phyloP scores from a whole-genome alignment of 2,329 filamentous ascomycete genomes.

The Venturiaceae sp. region DNA sequence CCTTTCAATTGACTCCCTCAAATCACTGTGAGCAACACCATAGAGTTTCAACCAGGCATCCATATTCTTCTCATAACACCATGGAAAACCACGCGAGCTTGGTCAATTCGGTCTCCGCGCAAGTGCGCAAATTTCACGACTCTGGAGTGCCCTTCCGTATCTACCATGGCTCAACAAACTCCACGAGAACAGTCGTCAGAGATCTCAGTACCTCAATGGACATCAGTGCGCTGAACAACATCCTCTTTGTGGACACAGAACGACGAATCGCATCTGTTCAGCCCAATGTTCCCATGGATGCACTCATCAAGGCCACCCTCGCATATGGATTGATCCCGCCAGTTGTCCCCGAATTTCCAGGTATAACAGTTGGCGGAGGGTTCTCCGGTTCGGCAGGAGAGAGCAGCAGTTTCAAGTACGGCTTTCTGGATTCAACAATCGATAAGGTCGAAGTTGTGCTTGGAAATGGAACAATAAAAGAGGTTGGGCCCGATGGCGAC shows the following conservation, averaged over 20 bases:
- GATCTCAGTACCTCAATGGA: conserved; percentile 49
- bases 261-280: conserved; percentile 52
- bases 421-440: conserved; percentile 55
- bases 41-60: too few species aligned
- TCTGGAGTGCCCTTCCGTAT: conserved; percentile 47
- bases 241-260: conserved; percentile 49
- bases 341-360: conserved; percentile 60
- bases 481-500: conserved; percentile 42
- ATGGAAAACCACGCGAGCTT: neutral
- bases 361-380: conserved; percentile 57
- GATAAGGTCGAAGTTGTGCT: conserved; percentile 57
- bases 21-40: too few species aligned
- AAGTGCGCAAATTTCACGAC: conserved; percentile 3
- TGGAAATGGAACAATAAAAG: conserved; percentile 37
- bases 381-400: conserved; percentile 60
- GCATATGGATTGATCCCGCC: conserved; percentile 48
- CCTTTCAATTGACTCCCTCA: neutral
- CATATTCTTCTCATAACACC: neutral
- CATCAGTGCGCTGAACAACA: conserved; percentile 52
- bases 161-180: conserved; percentile 69
- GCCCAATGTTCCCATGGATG: conserved; percentile 61
- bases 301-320: conserved; percentile 50
- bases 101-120: neutral
- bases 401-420: conserved; percentile 58
- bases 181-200: conserved; percentile 47